These are phyloP conservation scores for Globisporangium emineosum DNA, from an alignment of 352 stramenopile species.

Conservation along the genomic window DNA sequence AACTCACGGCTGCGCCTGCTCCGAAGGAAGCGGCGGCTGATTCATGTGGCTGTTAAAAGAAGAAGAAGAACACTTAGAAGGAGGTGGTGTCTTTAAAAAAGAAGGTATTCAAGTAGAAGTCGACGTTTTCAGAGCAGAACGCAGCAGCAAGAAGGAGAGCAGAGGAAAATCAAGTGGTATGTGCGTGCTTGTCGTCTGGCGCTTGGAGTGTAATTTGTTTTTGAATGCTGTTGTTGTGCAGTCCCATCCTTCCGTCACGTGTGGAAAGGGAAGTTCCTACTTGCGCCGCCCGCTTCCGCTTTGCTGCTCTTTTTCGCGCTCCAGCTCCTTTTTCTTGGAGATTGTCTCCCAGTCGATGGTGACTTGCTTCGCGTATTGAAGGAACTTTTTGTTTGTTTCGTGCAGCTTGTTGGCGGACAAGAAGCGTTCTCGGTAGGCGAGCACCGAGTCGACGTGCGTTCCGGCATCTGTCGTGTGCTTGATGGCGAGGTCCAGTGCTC, in stretches of 20 bases:
- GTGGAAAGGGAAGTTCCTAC: slow-evolving; percentile 26
- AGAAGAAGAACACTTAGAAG: slow-evolving; percentile 9
- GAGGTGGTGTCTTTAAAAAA: slow-evolving; percentile 14
- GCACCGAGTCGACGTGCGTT: slow-evolving; percentile 88
- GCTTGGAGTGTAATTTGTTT: slow-evolving; percentile 13
- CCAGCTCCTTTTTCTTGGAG: slow-evolving; percentile 87
- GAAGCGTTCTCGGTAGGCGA: slow-evolving; percentile 87
- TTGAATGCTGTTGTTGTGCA: background rate
- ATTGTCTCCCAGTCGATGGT: slow-evolving; percentile 87
- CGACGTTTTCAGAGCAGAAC: slow-evolving; percentile 20
- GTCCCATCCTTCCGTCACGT: too few relatives aligned
- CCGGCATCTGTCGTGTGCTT: slow-evolving; percentile 84
- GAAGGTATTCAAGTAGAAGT: slow-evolving; percentile 20
- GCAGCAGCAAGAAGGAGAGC: slow-evolving; percentile 4
- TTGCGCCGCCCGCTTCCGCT: slow-evolving; percentile 47
- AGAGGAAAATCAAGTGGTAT: slow-evolving; percentile 25
- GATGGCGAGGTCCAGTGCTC: slow-evolving; percentile 86
- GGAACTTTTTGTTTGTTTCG: slow-evolving; percentile 87
- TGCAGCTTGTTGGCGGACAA: slow-evolving; percentile 83
- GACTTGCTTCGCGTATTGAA: slow-evolving; percentile 87
- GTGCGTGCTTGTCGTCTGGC: slow-evolving; percentile 18
- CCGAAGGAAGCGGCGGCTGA: slow-evolving; percentile 73
- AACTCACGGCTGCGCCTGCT: slow-evolving; percentile 75
- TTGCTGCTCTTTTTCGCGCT: slow-evolving; percentile 75
- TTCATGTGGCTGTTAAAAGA: slow-evolving; percentile 62